Conservation (phyloP, 1,284 basidiomycete species). For the Puccinia polysora region DNA sequence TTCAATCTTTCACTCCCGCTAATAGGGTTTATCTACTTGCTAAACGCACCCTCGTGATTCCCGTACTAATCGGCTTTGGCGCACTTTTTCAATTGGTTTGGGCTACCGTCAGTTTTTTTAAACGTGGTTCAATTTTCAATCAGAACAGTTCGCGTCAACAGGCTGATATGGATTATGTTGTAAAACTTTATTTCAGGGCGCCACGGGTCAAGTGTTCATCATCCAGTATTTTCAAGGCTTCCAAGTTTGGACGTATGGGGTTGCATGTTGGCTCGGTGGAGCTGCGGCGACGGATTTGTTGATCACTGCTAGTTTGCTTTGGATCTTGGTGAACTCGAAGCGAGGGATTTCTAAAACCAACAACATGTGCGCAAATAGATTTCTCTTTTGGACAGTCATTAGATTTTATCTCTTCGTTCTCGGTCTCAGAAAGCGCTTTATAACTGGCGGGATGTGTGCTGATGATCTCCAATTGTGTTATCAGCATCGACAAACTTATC, state of each 20-base stretch:
- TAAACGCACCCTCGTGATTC: background rate
- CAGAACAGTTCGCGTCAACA: too few species aligned
- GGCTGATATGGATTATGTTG: too few species aligned
- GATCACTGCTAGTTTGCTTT: constrained; percentile 45
- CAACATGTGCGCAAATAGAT: background rate
- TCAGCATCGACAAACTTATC: constrained; percentile 43
- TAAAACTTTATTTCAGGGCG: constrained; percentile 12
- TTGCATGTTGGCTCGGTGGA: constrained; percentile 31
- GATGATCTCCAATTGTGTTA: background rate
- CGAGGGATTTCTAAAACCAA: constrained; percentile 43
- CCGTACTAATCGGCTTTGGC: constrained; percentile 18
- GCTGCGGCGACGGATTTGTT: constrained; percentile 44
- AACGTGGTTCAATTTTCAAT: too few species aligned
- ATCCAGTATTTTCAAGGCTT: constrained; percentile 42
- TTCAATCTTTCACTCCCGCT: background rate
- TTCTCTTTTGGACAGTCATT: background rate
- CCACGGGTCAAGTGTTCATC: constrained; percentile 41
- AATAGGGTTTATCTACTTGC: constrained; percentile 28
- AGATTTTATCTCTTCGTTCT: background rate
- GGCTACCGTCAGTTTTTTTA: constrained; percentile 18
- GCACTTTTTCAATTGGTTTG: constrained; percentile 32
- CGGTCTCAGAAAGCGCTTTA: background rate
- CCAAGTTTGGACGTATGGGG: constrained; percentile 43
- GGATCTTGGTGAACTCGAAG: constrained; percentile 42
- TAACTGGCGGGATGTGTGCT: background rate